Evolutionary conservation across 2,329 filamentous ascomycete species (phyloP).

Genomic region (Colletotrichum nymphaeae): DNA sequence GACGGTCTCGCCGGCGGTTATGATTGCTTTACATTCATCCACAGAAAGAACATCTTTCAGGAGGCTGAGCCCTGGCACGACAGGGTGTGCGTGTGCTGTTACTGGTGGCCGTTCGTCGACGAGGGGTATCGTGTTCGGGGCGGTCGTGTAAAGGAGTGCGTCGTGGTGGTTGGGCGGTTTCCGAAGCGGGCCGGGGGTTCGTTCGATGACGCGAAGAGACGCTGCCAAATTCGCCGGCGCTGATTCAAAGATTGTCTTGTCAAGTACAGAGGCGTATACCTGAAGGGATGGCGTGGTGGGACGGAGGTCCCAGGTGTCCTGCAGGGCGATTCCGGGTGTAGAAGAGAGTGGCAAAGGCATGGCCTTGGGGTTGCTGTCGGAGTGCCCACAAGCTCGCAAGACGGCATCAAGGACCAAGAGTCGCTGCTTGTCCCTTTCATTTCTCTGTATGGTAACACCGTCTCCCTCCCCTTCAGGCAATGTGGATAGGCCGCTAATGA

Average conservation of each 20-base stretch:
- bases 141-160: constrained; percentile 72
- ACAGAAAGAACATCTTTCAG: constrained; percentile 70
- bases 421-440: constrained; percentile 63
- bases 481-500: constrained; percentile 73
- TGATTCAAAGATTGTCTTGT: constrained; percentile 63
- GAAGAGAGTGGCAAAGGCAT: constrained; percentile 36
- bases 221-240: constrained; percentile 50
- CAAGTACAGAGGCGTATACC: constrained; percentile 68
- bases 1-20: constrained; percentile 73
- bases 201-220: constrained; percentile 70
- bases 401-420: constrained; percentile 73
- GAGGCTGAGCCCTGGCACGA: constrained; percentile 71
- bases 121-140: constrained; percentile 67
- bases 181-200: constrained; percentile 66
- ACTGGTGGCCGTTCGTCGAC: constrained; percentile 56
- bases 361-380: constrained; percentile 59
- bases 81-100: constrained; percentile 69
- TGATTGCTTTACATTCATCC: constrained; percentile 73
- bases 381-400: constrained; percentile 70
- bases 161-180: constrained; percentile 77
- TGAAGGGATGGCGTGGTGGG: constrained; percentile 52
- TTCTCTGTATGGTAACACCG: constrained; percentile 47
- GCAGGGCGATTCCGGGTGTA: constrained; percentile 62
- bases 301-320: constrained; percentile 71
- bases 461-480: constrained; percentile 54